These are phyloP conservation scores for Pseudoturritis turrita DNA, from an alignment of 345 rosid species.

Conservation along the genomic window DNA sequence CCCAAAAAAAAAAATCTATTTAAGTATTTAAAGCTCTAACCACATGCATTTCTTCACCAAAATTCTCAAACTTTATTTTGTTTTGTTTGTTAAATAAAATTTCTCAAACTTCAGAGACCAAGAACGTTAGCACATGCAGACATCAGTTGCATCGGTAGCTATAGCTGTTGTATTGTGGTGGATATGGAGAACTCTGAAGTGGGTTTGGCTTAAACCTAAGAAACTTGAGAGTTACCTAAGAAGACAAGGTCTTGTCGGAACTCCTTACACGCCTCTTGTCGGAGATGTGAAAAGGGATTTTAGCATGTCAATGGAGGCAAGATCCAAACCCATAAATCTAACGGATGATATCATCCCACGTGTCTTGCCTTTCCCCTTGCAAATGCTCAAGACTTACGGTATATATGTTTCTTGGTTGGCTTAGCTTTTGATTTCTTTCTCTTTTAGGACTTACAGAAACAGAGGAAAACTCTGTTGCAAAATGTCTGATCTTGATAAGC, in stretches of 20 bases:
- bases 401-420: too few species aligned
- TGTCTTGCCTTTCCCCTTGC: slow-evolving; percentile 8
- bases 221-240: slow-evolving; percentile 30
- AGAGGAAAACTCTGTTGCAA: neutral
- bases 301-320: slow-evolving; percentile 22
- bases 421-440: neutral
- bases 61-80: too few species aligned
- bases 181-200: slow-evolving; percentile 7
- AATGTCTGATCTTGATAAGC: neutral
- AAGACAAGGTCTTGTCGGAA: slow-evolving; percentile 33
- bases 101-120: too few species aligned
- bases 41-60: too few species aligned
- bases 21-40: too few species aligned
- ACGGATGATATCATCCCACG: slow-evolving; percentile 28
- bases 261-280: slow-evolving; percentile 23
- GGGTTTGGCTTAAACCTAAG: slow-evolving; percentile 25
- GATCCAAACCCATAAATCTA: slow-evolving; percentile 15
- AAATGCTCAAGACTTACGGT: slow-evolving; percentile 29
- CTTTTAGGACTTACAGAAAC: neutral
- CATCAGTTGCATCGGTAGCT: neutral
- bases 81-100: too few species aligned
- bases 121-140: too few species aligned
- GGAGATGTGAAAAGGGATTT: slow-evolving; percentile 22
- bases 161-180: neutral
- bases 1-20: too few species aligned